Percentiles rank a stretch among this genome's conserved stretches.
These are phyloP conservation scores for Hypoxylon sp. DNA, from an alignment of 2,329 filamentous ascomycete genomes.

Conservation along the genomic window DNA sequence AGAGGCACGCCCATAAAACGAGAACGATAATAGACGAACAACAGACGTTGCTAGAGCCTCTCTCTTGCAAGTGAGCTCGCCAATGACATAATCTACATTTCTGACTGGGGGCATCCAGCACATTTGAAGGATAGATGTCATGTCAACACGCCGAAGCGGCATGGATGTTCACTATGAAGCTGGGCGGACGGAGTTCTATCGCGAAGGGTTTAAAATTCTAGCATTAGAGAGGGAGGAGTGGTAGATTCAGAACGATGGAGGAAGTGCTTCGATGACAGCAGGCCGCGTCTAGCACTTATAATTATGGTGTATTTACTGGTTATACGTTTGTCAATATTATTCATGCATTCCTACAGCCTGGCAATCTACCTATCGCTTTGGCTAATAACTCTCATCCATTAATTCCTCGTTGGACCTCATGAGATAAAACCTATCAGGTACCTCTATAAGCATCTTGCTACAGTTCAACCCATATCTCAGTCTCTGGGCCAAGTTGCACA, in stretches of 20 bases:
- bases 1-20: background rate
- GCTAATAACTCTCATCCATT: background rate
- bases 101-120: background rate
- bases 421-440: background rate
- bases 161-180: slow-evolving; percentile 4
- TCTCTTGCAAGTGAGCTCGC: background rate
- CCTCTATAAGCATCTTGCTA: background rate
- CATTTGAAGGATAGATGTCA: background rate
- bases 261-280: slow-evolving; percentile 47
- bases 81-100: background rate
- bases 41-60: background rate
- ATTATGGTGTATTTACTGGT: slow-evolving; percentile 44
- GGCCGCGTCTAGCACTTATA: slow-evolving; percentile 47
- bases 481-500: slow-evolving; percentile 2
- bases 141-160: background rate
- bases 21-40: slow-evolving; percentile 1
- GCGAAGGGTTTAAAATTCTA: background rate
- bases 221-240: slow-evolving; percentile 6
- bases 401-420: background rate
- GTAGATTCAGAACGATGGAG: slow-evolving; percentile 17
- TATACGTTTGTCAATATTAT: slow-evolving; percentile 24
- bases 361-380: background rate
- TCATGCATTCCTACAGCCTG: slow-evolving; percentile 30
- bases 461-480: background rate
- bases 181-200: slow-evolving; percentile 10